Conservation (phyloP, 164 flowering plant genomes). For the Paratinospora sagittata region DNA sequence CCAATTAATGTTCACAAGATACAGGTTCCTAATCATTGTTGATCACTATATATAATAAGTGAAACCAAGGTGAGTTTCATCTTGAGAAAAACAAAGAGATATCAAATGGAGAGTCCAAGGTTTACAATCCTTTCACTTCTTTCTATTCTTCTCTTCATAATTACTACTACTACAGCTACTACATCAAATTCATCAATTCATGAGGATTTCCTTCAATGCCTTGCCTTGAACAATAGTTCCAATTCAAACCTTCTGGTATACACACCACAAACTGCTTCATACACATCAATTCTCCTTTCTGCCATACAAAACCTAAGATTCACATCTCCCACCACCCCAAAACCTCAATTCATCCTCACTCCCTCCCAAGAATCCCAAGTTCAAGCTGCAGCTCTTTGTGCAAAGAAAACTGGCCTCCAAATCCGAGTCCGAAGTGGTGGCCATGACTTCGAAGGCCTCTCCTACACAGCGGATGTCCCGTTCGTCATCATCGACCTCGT, state of each 20-base stretch:
- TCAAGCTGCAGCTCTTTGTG: slow-evolving; percentile 1
- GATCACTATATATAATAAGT: too few relatives aligned
- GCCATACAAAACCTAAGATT: neutral
- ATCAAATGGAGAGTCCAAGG: too few relatives aligned
- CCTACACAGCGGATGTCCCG: neutral
- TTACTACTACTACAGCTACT: too few relatives aligned
- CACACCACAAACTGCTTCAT: neutral
- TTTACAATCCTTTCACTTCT: too few relatives aligned
- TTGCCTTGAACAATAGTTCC: neutral
- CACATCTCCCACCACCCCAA: neutral
- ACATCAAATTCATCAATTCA: neutral
- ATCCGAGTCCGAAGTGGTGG: neutral
- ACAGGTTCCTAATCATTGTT: too few relatives aligned
- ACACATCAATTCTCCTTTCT: neutral
- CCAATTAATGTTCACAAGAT: too few relatives aligned
- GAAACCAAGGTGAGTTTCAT: too few relatives aligned
- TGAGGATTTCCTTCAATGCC: neutral
- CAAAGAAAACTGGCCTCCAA: neutral
- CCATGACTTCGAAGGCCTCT: slow-evolving; percentile 2
- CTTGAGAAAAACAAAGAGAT: too few relatives aligned
- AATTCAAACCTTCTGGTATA: neutral
- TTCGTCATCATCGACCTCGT: neutral
- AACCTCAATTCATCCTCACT: neutral
- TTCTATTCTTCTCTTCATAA: too few relatives aligned
- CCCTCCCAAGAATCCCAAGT: slow-evolving; percentile 2